Evolutionary conservation across 345 rosid species (phyloP), one percentile per base, ranked within the genome.

Genomic region (Gossypium anomalum): DNA sequence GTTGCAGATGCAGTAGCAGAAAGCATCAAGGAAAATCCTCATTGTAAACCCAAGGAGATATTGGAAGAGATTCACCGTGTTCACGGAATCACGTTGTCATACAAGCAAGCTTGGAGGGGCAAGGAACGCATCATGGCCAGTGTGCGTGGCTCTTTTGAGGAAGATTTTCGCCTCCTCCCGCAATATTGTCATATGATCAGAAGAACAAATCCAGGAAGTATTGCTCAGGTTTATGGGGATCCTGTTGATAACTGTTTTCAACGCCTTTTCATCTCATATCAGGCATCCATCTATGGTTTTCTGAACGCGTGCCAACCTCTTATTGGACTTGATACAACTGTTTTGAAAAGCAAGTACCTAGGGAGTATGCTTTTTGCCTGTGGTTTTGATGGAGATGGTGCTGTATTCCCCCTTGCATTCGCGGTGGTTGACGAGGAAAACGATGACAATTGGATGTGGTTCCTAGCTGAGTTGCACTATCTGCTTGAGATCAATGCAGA

Each of bases 31-130:
- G 95, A 91, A 73, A 92, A 94, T 66, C 98, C 97, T 23, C 81
- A 83, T 75, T 85, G 79, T 81, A 92, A 80, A 83, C 97, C 98
- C 2, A 94, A 94, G 83, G 88, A 92, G 84, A 89, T 92, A 78
- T 84, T 90, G 52, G 98, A 94, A 76, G 98, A 94, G 80, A 91
- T 94, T 63, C 97, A 90, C 60, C 86, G 88, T 53, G 86, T 87
- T 59, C 97, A 90, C 62, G 98, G 98, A 13, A 92, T 94, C 23
- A 83, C 95, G 12, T 73, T 94, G 45, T 88, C 97, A 20, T 94
- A 92, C 83, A 94, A 92, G 84, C 98, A 92, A 81, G 97, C 98
- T 1, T 94, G 98, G 98, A 86, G 97, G 76, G 98, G 97, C 73
- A 94, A 94, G 82, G 97, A 92, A 80, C 92, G 93, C 12, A 81